A percentile compares a stretch with the other conserved stretches of the same genome.
phyloP scores from a whole-genome alignment of 495 filamentous ascomycete species.

The Aspergillus baeticus region DNA sequence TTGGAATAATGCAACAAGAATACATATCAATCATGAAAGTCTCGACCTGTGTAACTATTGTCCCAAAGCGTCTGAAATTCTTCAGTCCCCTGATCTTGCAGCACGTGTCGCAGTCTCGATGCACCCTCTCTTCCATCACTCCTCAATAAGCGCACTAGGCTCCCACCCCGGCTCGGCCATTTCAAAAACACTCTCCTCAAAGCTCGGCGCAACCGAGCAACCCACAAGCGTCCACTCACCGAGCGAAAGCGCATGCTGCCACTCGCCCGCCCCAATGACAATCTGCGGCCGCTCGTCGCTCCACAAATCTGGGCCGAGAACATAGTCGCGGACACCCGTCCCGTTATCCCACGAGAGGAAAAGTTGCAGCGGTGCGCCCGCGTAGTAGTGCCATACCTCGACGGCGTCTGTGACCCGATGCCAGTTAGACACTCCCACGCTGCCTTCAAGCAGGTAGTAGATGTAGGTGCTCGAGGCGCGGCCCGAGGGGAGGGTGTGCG shows the following conservation, averaged over 20 bases:
- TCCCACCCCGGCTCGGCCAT: conserved; percentile 3
- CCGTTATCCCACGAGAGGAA: conserved; percentile 1
- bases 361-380: conserved; percentile 2
- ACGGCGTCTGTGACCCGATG: conserved; percentile 3
- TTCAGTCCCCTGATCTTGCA: no score
- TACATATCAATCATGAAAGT: no score
- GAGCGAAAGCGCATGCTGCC: conserved; percentile 1
- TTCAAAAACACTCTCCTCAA: conserved; percentile 1
- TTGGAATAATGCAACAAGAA: no score
- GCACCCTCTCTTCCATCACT: no score
- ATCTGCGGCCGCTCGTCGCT: neutral
- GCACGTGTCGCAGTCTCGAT: no score
- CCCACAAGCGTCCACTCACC: conserved; percentile 5
- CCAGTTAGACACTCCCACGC: neutral
- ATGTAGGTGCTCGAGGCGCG: neutral
- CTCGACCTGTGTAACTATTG: no score
- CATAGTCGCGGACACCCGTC: neutral
- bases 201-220: neutral
- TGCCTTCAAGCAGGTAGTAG: conserved; percentile 4
- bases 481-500: neutral
- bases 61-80: no score
- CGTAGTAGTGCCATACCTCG: conserved; percentile 8
- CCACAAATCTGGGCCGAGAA: neutral
- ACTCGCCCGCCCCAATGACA: neutral
- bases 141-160: neutral